phyloP scores from a whole-genome alignment of 805 yeast species.

The Suhomyces faveliae region DNA sequence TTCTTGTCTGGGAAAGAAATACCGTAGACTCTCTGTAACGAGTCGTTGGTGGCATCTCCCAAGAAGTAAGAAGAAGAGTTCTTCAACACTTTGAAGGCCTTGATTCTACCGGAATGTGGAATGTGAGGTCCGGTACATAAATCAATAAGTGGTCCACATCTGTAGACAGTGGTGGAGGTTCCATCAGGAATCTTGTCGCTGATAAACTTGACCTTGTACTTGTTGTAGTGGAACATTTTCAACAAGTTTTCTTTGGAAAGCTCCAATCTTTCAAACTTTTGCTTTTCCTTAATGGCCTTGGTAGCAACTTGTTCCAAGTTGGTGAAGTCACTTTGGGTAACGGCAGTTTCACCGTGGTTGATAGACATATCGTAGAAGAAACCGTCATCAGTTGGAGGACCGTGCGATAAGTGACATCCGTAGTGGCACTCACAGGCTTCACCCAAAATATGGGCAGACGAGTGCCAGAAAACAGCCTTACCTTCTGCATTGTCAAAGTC shows the following conservation, averaged over 20 bases:
- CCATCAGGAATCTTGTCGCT: constrained; percentile 91
- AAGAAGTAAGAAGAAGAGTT: constrained; percentile 95
- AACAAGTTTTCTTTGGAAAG: constrained; percentile 88
- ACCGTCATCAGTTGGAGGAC: constrained; percentile 98
- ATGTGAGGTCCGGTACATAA: constrained; percentile 97
- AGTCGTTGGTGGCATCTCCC: constrained; percentile 90
- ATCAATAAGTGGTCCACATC: constrained; percentile 97
- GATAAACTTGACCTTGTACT: constrained; percentile 88
- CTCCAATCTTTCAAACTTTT: constrained; percentile 89
- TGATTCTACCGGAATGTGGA: constrained; percentile 95
- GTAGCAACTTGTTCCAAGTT: constrained; percentile 83
- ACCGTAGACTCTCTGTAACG: constrained; percentile 96
- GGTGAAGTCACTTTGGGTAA: constrained; percentile 79
- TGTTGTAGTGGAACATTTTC: constrained; percentile 92
- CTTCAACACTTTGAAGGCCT: constrained; percentile 89
- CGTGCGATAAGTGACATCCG: constrained; percentile 84
- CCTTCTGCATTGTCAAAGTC: constrained; percentile 96
- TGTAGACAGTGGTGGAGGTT: constrained; percentile 91
- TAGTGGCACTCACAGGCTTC: constrained; percentile 96
- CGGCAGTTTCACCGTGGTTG: constrained; percentile 64
- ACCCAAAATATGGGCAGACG: constrained; percentile 96
- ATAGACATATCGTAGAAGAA: constrained; percentile 96
- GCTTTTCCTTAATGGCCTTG: constrained; percentile 90
- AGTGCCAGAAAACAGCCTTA: constrained; percentile 96
- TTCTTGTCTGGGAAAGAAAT: constrained; percentile 98